phyloP scores from a whole-genome alignment of 169 alveolate genomes.

The Plasmodium gaboni region DNA sequence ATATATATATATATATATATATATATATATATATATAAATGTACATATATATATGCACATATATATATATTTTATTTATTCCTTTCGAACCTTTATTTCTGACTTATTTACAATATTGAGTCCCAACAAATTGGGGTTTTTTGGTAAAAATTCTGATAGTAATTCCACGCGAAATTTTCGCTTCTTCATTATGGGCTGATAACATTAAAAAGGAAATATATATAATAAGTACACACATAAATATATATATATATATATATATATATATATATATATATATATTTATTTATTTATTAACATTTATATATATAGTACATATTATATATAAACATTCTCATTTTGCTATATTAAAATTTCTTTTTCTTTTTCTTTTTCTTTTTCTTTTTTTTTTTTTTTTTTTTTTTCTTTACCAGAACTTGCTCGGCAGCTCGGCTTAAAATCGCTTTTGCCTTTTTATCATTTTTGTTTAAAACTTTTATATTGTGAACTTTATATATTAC shows the following conservation, averaged over 20 bases:
- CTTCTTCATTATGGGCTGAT: constrained; percentile 69
- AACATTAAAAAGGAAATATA: not conserved
- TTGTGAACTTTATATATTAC: constrained; percentile 64
- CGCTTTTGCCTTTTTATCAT: constrained; percentile 61
- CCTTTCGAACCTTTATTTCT: constrained; percentile 57
- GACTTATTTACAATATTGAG: constrained; percentile 51
- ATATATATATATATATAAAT: not conserved
- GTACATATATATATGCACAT: not conserved
- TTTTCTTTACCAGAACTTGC: constrained; percentile 40
- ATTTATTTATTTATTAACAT: no score
- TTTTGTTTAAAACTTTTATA: constrained; percentile 42
- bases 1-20: not conserved
- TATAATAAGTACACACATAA: not conserved
- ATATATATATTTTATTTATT: not conserved
- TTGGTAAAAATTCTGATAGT: constrained; percentile 64
- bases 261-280: not conserved
- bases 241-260: not conserved
- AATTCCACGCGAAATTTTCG: constrained; percentile 49
- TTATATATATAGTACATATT: not conserved
- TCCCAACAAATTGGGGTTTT: constrained; percentile 41
- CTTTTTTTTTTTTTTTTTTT: not conserved
- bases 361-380: not conserved
- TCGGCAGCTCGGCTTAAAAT: constrained; percentile 64
- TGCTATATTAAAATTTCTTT: not conserved
- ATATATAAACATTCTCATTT: no score